Percentiles rank a stretch among this genome's conserved stretches.
Evolutionary conservation across 148 eudicot genomes (phyloP).

Genomic region (Rhododendron kiyosumense): DNA sequence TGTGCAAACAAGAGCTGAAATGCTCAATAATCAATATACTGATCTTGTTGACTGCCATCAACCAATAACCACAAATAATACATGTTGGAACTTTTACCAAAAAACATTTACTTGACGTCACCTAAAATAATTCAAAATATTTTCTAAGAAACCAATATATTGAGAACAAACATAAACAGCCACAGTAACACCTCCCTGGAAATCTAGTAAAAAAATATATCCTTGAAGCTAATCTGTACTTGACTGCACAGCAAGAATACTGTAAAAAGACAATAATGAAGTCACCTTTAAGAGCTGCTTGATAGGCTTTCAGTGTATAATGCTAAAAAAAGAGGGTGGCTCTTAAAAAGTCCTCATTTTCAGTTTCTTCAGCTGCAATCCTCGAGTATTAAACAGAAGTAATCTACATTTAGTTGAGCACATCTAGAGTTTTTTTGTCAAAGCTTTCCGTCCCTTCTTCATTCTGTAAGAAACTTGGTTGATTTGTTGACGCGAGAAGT

Average conservation of each 20-base stretch:
- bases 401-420: slow-evolving; percentile 21
- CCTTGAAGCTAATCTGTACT: background rate
- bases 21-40: background rate
- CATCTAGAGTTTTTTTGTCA: slow-evolving; percentile 21
- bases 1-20: background rate
- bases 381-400: slow-evolving; percentile 21
- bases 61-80: background rate
- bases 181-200: background rate
- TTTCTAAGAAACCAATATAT: background rate
- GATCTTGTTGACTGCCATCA: background rate
- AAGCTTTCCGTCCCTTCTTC: slow-evolving; percentile 27
- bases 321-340: background rate
- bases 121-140: background rate
- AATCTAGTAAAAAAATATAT: background rate
- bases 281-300: background rate
- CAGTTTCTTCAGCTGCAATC: background rate
- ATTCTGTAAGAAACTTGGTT: slow-evolving; percentile 40
- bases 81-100: background rate
- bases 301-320: background rate
- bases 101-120: background rate
- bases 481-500: slow-evolving; percentile 55
- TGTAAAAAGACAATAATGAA: background rate
- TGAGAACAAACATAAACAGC: background rate
- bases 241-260: background rate
- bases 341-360: background rate